A percentile compares a stretch with the other conserved stretches of the same genome.
These are phyloP conservation scores for Aquanectria penicillioides DNA, from an alignment of 2,329 filamentous ascomycete species.

Conservation along the genomic window DNA sequence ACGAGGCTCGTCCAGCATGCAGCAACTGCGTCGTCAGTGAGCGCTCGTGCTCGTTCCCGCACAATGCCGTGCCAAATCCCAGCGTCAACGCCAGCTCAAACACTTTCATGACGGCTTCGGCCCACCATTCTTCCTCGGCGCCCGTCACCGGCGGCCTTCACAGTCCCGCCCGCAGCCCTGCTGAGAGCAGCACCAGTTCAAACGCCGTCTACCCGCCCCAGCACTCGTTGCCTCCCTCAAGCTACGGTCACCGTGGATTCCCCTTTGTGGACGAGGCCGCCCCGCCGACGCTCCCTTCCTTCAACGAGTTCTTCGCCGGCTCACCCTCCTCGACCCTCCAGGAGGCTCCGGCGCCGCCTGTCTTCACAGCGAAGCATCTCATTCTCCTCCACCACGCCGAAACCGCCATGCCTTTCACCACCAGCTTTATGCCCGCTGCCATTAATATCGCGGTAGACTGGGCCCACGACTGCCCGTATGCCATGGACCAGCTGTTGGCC, in stretches of 20 bases:
- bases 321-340: conserved; percentile 24
- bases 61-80: conserved; percentile 7
- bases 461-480: conserved; percentile 51
- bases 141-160: conserved; percentile 3
- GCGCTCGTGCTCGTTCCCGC: conserved; percentile 49
- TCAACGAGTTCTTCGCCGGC: conserved; percentile 33
- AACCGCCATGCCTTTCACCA: conserved; percentile 37
- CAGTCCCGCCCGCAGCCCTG: conserved; percentile 35
- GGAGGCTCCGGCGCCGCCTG: conserved; percentile 25
- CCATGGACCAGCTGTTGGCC: conserved; percentile 59
- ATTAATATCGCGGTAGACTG: conserved; percentile 46
- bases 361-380: conserved; percentile 52
- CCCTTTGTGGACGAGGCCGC: conserved; percentile 15
- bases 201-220: conserved; percentile 19
- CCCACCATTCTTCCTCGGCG: conserved; percentile 17
- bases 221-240: conserved; percentile 28
- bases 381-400: conserved; percentile 52
- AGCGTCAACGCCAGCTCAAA: neutral
- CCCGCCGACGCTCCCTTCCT: conserved; percentile 35
- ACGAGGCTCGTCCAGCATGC: conserved; percentile 53
- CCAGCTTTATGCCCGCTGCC: conserved; percentile 35
- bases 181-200: conserved; percentile 32
- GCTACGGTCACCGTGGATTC: conserved; percentile 17
- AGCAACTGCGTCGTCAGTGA: conserved; percentile 52
- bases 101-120: conserved; percentile 15